Percentiles rank a stretch among this genome's conserved stretches.
phyloP scores from a whole-genome alignment of 2,329 filamentous ascomycete genomes.

The Pseudogymnoascus sp. region DNA sequence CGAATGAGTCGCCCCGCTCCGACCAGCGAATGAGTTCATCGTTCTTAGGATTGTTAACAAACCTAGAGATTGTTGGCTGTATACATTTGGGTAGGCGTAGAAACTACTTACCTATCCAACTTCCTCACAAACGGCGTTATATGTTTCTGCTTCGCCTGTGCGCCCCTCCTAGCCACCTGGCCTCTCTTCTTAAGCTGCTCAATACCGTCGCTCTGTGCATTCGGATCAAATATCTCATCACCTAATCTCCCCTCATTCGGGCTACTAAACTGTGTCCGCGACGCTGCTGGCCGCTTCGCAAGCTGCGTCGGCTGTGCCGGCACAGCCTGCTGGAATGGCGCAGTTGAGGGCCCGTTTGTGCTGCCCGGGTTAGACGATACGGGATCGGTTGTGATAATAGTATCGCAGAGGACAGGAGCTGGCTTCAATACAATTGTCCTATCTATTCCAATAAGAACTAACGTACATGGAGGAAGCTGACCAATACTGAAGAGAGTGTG shows the following conservation, averaged over 20 bases:
- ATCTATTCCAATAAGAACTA: no score
- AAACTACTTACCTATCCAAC: constrained; percentile 70
- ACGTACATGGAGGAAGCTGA: no score
- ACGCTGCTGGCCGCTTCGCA: constrained; percentile 27
- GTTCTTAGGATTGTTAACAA: constrained; percentile 87
- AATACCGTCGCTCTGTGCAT: constrained; percentile 58
- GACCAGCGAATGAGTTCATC: constrained; percentile 96
- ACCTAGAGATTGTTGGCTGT: constrained; percentile 49
- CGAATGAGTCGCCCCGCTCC: constrained; percentile 90
- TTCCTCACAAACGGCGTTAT: constrained; percentile 98
- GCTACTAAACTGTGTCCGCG: no score
- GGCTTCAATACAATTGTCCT: no score
- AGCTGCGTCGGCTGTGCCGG: constrained; percentile 25
- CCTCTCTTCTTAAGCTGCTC: constrained; percentile 75
- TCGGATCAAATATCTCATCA: constrained; percentile 21
- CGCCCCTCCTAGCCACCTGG: constrained; percentile 75
- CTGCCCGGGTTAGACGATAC: no score
- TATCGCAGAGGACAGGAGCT: no score
- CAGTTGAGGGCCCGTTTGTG: constrained; percentile 18
- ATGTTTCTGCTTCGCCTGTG: constrained; percentile 83
- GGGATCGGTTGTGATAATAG: no score
- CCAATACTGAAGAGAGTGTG: no score
- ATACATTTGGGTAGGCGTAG: constrained; percentile 14
- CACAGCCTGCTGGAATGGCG: constrained; percentile 21
- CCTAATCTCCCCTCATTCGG: no score